Conservation (phyloP, 2,329 filamentous ascomycete species). For the Sporothrix inflata region DNA sequence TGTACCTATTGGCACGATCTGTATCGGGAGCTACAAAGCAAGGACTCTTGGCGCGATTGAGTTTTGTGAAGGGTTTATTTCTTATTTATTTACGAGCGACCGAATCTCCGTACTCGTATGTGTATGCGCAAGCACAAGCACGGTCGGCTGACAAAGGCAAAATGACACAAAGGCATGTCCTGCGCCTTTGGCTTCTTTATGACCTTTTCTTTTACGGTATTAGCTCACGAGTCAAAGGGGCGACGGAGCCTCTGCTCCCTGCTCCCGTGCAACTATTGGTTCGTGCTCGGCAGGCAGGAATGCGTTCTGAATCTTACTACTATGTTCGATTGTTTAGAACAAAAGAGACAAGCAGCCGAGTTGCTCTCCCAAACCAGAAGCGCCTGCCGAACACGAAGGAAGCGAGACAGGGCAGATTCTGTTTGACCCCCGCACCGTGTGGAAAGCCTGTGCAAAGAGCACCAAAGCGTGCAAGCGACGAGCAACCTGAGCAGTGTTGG, state of each 20-base stretch:
- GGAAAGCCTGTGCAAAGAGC: no score
- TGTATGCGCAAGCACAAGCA: background rate
- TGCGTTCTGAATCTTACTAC: background rate
- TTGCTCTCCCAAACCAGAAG: background rate
- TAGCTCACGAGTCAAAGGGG: background rate
- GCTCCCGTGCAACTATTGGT: background rate
- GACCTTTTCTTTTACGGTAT: background rate
- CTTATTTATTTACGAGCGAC: no score
- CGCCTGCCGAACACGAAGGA: background rate
- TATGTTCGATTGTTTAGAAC: no score
- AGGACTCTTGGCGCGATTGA: background rate
- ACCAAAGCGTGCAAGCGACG: no score
- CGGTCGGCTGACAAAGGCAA: background rate
- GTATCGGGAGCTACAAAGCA: background rate
- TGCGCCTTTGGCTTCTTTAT: background rate
- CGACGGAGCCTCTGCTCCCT: constrained; percentile 5
- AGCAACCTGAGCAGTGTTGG: no score
- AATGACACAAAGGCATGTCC: background rate
- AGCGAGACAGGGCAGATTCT: no score
- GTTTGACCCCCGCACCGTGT: no score
- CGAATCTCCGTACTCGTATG: background rate
- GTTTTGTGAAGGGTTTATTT: no score
- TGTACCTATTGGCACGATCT: background rate
- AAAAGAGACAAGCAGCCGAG: background rate
- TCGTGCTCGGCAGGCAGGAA: background rate